Base-by-base conservation (phyloP, 2,329 filamentous ascomycete genomes). In the Penicillium occitanis region DNA sequence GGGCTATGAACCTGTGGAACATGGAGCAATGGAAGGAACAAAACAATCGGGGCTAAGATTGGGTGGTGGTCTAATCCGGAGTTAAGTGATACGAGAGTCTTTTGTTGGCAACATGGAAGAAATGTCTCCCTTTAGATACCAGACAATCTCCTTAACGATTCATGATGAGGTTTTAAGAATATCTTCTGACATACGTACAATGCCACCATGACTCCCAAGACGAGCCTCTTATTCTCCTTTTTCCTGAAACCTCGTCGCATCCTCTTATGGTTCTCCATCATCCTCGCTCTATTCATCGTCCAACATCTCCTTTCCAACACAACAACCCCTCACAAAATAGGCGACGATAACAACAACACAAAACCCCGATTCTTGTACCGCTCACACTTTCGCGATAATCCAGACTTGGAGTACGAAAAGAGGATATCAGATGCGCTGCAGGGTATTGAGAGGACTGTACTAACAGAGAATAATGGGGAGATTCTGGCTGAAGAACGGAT, bases 361-460 rank as follows among this genome's bases (percentile, higher is more conserved):
- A 67, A 61, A 11, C 74, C 75, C 1, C 71, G 67, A 17, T 77
- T 71, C 53, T 68, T 76, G 1, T 71, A 75, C 44, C 69, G 58
- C 11, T 77, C 75, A 14, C n/a, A 66, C 1, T 76, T 73, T 63
- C 74, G 75, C 25, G 46, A 69, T 3, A 46, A 71, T 30, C 73
- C 73, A 2, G 72, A 77, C 57, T 25, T 68, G n/a, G 69, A 68
- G 5, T 77, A 74, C 19, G 75, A 77, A 65, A 58, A 48, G 10
- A 62, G 60, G 7, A 40, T 76, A 3, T 70, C 69, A 0, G 37
- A 70, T 53, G 74, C 72, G 2, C 64, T 77, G 48, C 68, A 67
- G 28, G 35, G 65, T 2, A 67, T 77, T 11, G 75, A 77, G 35
- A 19, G 61, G 0, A 19, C 61, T 3, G 66, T 69, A n/a, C 40